Evolutionary conservation across 2,329 filamentous ascomycete species (phyloP), one percentile per base, ranked within the genome.

Genomic region (Botrytis fabae): DNA sequence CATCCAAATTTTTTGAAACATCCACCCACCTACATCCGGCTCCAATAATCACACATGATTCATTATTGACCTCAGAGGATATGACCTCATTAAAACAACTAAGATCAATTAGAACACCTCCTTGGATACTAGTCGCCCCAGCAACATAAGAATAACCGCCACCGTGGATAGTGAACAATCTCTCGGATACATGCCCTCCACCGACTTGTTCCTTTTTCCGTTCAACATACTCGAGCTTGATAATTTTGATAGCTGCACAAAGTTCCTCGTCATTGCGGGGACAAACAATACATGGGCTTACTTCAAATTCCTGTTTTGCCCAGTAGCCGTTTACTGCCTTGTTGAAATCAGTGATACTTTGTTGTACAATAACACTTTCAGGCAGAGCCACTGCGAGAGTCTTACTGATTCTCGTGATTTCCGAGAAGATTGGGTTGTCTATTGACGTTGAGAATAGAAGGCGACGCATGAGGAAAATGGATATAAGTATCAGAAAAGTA

Each of bases 101-200:
- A 12, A 87, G 82, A 16, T 86, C 86, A 75, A 90, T 84, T 7
- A 86, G 78, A 1, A 87, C 81, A 0, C 86, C 86, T 1, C 81
- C 84, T 20, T 84, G 79, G 62, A 86, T 84, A 76, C 84, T 89
- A 1, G 87, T 83, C 48, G 85, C 85, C 74, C 85, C 84, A 28
- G 85, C 82, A 66, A 76, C 75, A 16, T 72, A 63, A 2, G 74
- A 76, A 75, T 80, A 77, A 1, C 78, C 78, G 25, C 78, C 77
- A 60, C 75, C 75, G 42, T 76, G 77, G 18, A 79, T 72, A 2
- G 78, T 76, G 60, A 78, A 80, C 35, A 72, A 35, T 18, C 38
- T 32, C 22, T 64, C 62, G 44, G 28, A 14, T 3, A 5, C n/a
- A 8, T 51, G n/a, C 22, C 35, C 59, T 12, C 35, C 25, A 54